Conservation (phyloP, 441 rosid genomes). For the Flueggea neowawraea region DNA sequence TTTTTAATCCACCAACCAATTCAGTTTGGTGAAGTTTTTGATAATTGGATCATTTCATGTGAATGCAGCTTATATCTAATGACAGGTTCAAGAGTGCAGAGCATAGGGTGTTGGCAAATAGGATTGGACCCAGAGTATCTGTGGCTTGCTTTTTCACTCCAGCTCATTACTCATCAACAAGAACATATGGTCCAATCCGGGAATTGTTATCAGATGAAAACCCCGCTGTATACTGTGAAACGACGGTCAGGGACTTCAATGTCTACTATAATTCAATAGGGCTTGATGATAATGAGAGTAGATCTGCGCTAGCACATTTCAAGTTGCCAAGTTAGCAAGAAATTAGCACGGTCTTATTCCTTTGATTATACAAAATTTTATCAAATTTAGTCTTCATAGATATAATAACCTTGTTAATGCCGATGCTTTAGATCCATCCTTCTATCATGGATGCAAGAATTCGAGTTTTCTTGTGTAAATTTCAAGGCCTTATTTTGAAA, state of each 20-base stretch:
- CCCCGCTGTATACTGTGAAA: slow-evolving; percentile 34
- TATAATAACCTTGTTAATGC: no score
- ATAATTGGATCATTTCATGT: background rate
- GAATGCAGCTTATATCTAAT: slow-evolving; percentile 31
- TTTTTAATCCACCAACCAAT: background rate
- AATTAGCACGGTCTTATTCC: no score
- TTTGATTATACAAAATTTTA: no score
- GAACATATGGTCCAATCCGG: slow-evolving; percentile 40
- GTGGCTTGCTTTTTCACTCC: slow-evolving; percentile 31
- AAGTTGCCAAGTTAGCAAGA: slow-evolving; percentile 19
- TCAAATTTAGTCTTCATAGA: no score
- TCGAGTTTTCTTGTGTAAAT: no score
- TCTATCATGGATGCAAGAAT: no score
- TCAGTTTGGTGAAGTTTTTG: background rate
- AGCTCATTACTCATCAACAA: no score
- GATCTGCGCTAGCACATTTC: slow-evolving; percentile 12
- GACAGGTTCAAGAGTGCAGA: slow-evolving; percentile 26
- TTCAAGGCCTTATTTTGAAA: no score
- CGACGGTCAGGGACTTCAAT: slow-evolving; percentile 16
- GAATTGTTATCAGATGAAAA: slow-evolving; percentile 36
- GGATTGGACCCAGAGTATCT: slow-evolving; percentile 37
- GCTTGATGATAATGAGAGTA: slow-evolving; percentile 4
- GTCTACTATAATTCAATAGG: slow-evolving; percentile 5
- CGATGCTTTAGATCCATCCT: no score
- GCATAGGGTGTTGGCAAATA: slow-evolving; percentile 33